Base-by-base conservation (phyloP, 2,329 filamentous ascomycete species). In the Penicillium digitatum region DNA sequence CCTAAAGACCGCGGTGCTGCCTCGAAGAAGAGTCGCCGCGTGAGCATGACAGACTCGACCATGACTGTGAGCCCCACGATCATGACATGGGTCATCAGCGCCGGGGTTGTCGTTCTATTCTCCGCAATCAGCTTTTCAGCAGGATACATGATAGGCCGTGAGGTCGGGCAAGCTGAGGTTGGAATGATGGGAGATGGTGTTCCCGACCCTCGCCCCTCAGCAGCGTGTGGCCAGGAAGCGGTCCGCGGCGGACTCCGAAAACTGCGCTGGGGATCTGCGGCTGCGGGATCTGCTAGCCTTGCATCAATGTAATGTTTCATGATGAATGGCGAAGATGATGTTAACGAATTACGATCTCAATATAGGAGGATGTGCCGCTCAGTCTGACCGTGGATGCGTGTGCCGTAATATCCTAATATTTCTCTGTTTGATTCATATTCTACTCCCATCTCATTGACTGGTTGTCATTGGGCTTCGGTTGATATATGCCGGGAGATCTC, bases 51-150 rank as follows among this genome's bases (percentile, higher is more conserved):
- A 2, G 70, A 75, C 18, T 63, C 69, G 6, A 62, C 68, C 3
- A 60, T 69, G 1, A 50, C 70, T 7, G 76, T 83, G 54, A 81
- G 77, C 31, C 84, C 84, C 0, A 86, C 84, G 0, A 72, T 87
- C 9, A 79, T 87, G 61, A 86, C 84, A 0, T 87, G 84, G 84
- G 81, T 86, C 5, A 80, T 86, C 44, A 84, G 82, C 46, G 84
- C 84, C 0, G 83, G 84, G 2, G 83, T 87, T 18, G 82, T 87
- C 1, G 82, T 87, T 2, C 76, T 86, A 0, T 80, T 87, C 52
- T 84, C 81, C 16, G 84, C 84, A 2, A 79, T 87, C 58, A 84
- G 82, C 62, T 87, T 87, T 68, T 82, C 82, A 0, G 84, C 84
- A 4, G 84, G 84, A 1, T 87, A 86, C 63, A 80, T 81, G 14